phyloP scores from a whole-genome alignment of 768 basidiomycete genomes.

The Mycena floridula region DNA sequence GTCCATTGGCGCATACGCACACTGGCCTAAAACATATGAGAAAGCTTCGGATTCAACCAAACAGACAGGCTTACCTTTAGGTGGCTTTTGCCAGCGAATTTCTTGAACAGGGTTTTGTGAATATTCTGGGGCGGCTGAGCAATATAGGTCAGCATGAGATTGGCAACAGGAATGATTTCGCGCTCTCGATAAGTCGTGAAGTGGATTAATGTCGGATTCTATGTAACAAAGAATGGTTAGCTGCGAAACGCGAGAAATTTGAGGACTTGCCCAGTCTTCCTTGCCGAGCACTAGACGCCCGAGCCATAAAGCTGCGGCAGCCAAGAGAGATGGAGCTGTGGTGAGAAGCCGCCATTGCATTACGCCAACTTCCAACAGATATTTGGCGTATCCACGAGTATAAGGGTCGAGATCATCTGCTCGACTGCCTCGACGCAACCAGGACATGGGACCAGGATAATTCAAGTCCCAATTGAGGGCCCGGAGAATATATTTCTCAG shows the following conservation, averaged over 20 bases:
- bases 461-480: slow-evolving; percentile 90
- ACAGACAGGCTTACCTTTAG: slow-evolving; percentile 54
- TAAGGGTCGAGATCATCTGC: slow-evolving; percentile 95
- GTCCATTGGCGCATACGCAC: slow-evolving; percentile 6
- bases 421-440: slow-evolving; percentile 87
- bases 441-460: slow-evolving; percentile 93
- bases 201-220: slow-evolving; percentile 85
- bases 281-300: slow-evolving; percentile 76
- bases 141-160: slow-evolving; percentile 89
- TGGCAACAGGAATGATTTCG: slow-evolving; percentile 80
- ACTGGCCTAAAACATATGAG: slow-evolving; percentile 1
- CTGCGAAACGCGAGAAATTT: background rate
- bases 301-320: slow-evolving; percentile 88
- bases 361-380: slow-evolving; percentile 85
- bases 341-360: slow-evolving; percentile 83
- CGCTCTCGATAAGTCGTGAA: slow-evolving; percentile 91
- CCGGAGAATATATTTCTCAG: slow-evolving; percentile 88
- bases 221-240: slow-evolving; percentile 1
- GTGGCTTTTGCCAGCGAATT: slow-evolving; percentile 88
- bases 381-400: slow-evolving; percentile 89
- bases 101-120: slow-evolving; percentile 81
- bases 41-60: background rate
- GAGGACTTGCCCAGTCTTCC: slow-evolving; percentile 76
- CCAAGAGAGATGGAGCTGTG: slow-evolving; percentile 79
- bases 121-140: slow-evolving; percentile 61